Conservation (phyloP, 139 green algal genomes). For the Mesotaenium endlicherianum region DNA sequence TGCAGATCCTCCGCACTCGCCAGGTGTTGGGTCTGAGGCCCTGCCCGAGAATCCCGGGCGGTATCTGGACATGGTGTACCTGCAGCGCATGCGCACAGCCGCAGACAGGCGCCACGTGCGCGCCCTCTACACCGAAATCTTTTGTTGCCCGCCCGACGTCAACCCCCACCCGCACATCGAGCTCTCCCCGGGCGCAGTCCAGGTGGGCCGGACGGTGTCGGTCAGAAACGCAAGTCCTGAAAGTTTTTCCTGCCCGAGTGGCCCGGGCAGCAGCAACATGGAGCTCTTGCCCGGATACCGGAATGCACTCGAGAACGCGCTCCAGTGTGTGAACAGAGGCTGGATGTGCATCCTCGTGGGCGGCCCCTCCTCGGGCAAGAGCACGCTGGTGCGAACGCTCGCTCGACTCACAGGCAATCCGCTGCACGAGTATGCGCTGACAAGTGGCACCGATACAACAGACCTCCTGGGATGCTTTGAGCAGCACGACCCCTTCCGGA, state of each 20-base stretch:
- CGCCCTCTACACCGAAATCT: conserved; percentile 59
- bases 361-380: conserved; percentile 63
- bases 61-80: conserved; percentile 65
- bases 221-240: too few relatives aligned
- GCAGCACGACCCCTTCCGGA: conserved; percentile 62
- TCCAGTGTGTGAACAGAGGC: conserved; percentile 49
- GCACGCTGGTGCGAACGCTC: conserved; percentile 61
- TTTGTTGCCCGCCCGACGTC: conserved; percentile 41
- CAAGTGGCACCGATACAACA: conserved; percentile 81
- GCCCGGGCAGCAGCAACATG: not conserved
- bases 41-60: conserved; percentile 10
- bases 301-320: conserved; percentile 69
- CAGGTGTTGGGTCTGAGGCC: too few relatives aligned
- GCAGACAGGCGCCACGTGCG: conserved; percentile 64
- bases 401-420: conserved; percentile 60
- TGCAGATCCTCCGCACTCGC: too few relatives aligned
- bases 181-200: conserved; percentile 3
- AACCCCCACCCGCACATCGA: conserved; percentile 1
- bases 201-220: conserved; percentile 14
- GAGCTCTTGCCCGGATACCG: conserved; percentile 65
- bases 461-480: conserved; percentile 98
- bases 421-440: conserved; percentile 83
- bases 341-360: conserved; percentile 62
- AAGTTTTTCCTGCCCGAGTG: not conserved
- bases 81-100: conserved; percentile 73